Evolutionary conservation across 1,139 yeast species (phyloP).

Genomic region (Pneumocystis murina): DNA sequence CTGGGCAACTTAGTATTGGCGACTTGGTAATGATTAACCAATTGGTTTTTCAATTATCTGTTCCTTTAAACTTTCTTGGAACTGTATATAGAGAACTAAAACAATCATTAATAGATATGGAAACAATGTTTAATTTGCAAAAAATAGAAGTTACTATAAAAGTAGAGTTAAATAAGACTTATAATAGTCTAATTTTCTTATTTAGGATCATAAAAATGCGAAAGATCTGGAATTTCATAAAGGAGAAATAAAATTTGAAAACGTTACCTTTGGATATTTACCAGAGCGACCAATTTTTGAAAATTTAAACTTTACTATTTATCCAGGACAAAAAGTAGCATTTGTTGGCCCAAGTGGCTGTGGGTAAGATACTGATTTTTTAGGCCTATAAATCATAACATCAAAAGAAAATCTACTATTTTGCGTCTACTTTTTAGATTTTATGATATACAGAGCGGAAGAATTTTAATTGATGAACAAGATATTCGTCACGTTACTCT

Average conservation of each 20-base stretch:
- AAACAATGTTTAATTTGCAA: constrained; percentile 63
- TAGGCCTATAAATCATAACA: constrained; percentile 21
- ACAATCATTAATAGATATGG: constrained; percentile 16
- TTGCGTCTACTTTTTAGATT: constrained; percentile 73
- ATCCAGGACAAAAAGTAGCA: constrained; percentile 78
- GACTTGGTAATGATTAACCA: constrained; percentile 51
- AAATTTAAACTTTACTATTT: constrained; percentile 68
- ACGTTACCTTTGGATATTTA: constrained; percentile 84
- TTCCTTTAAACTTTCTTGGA: constrained; percentile 16
- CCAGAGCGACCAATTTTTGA: constrained; percentile 71
- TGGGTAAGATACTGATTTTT: constrained; percentile 29
- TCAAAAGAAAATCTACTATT: constrained; percentile 62
- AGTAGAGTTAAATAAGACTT: constrained; percentile 20
- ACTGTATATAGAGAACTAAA: constrained; percentile 14
- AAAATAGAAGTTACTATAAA: constrained; percentile 53
- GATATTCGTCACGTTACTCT: constrained; percentile 65
- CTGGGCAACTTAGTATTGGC: constrained; percentile 75
- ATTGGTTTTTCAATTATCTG: constrained; percentile 73
- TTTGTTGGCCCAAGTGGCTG: constrained; percentile 84
- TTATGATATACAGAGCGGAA: constrained; percentile 67
- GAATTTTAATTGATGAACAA: constrained; percentile 76
- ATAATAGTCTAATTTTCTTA: constrained; percentile 13
- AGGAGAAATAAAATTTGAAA: constrained; percentile 74
- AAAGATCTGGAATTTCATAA: constrained; percentile 36
- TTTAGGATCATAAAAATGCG: constrained; percentile 26